A percentile compares a stretch with the other conserved stretches of the same genome.
phyloP scores from a whole-genome alignment of 495 filamentous ascomycete species.

The Penicillium angulare region DNA sequence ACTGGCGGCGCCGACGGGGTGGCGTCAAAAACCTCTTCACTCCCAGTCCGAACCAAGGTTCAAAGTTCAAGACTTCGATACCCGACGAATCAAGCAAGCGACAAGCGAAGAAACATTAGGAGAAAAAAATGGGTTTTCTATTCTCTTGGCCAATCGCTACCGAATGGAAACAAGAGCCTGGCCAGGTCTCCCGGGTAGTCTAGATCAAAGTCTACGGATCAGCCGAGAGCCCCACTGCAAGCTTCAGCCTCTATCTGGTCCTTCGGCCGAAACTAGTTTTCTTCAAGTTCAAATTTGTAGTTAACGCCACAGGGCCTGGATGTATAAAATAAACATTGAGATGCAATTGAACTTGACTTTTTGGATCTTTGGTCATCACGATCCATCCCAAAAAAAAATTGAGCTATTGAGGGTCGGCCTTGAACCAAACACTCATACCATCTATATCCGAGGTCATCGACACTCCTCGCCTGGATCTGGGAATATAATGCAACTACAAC shows the following conservation, averaged over 20 bases:
- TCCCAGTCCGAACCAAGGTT: slow-evolving; percentile 8
- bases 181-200: slow-evolving; percentile 8
- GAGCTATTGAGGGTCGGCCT: too few species aligned
- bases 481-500: background rate
- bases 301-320: too few species aligned
- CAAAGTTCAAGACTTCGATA: background rate
- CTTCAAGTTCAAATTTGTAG: too few species aligned
- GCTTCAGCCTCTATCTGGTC: background rate
- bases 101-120: background rate
- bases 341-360: too few species aligned
- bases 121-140: background rate
- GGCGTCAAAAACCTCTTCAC: too few species aligned
- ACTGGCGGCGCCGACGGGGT: slow-evolving; percentile 11
- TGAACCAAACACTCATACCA: too few species aligned
- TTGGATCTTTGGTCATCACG: too few species aligned
- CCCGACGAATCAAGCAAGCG: background rate
- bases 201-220: slow-evolving; percentile 1
- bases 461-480: too few species aligned
- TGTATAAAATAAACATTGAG: too few species aligned
- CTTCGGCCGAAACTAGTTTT: slow-evolving; percentile 14
- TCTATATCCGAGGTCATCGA: too few species aligned
- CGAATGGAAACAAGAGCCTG: background rate
- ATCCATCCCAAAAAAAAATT: too few species aligned
- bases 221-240: background rate
- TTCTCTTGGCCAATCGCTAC: slow-evolving; percentile 3